These are phyloP conservation scores for Micractinium sp. DNA, from an alignment of 139 green algal species.

Conservation along the genomic window DNA sequence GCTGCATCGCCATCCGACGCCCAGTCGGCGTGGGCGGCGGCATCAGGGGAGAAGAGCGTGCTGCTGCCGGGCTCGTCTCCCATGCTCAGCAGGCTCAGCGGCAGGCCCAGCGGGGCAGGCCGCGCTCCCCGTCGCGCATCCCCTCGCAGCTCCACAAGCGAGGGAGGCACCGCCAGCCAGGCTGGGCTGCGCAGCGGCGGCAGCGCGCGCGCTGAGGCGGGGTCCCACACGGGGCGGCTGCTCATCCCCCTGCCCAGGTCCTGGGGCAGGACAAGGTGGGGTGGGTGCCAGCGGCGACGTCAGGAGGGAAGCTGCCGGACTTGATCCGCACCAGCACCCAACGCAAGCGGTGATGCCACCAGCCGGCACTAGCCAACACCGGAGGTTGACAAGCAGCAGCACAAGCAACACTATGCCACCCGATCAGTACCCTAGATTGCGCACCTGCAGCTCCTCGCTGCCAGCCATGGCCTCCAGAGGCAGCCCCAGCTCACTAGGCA, in stretches of 20 bases:
- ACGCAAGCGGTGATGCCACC: background rate
- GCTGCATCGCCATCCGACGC: conserved; percentile 5
- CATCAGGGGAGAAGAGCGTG: background rate
- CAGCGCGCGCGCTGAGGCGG: background rate
- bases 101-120: conserved; percentile 18
- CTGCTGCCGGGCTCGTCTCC: conserved; percentile 2
- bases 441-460: background rate
- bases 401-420: background rate
- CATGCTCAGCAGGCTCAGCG: conserved; percentile 35
- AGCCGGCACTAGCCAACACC: background rate
- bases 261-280: background rate
- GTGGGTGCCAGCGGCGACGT: background rate
- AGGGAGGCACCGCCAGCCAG: conserved; percentile 24
- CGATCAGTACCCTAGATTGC: background rate
- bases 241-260: conserved; percentile 12
- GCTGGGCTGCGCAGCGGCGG: background rate
- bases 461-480: conserved; percentile 18
- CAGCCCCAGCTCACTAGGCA: conserved; percentile 7
- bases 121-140: conserved; percentile 10
- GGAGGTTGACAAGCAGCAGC: background rate
- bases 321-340: background rate
- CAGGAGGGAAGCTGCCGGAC: no score
- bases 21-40: background rate
- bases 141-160: conserved; percentile 12
- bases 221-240: conserved; percentile 26